phyloP scores from a whole-genome alignment of 2,329 filamentous ascomycete species.

The Scorias spongiosa region DNA sequence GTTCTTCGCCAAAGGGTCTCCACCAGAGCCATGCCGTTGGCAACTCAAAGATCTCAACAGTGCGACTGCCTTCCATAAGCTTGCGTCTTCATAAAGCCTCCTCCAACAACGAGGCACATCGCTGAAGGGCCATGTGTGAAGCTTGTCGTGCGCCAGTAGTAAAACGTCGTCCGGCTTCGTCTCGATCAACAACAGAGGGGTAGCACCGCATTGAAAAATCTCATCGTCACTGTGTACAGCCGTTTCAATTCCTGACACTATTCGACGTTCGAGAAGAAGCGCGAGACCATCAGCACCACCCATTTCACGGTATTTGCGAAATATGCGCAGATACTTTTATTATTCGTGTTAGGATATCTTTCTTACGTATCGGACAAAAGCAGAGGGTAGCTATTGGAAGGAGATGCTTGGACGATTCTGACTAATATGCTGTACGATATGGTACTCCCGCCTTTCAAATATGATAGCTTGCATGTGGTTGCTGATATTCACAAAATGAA shows the following conservation, averaged over 20 bases:
- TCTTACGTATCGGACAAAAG: background rate
- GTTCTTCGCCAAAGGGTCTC: background rate
- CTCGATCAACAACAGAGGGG: slow-evolving; percentile 23
- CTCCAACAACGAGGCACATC: slow-evolving; percentile 55
- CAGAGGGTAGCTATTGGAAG: no score
- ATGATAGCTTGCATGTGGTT: no score
- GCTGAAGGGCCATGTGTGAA: slow-evolving; percentile 55
- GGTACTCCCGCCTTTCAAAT: no score
- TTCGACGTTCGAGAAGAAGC: background rate
- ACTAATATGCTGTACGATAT: no score
- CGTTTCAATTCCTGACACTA: background rate
- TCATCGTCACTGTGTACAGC: slow-evolving; percentile 6
- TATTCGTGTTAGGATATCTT: background rate
- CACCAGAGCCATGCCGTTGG: background rate
- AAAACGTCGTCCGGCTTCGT: slow-evolving; percentile 36
- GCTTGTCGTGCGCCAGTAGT: slow-evolving; percentile 45
- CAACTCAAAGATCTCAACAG: slow-evolving; percentile 9
- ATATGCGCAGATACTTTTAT: background rate
- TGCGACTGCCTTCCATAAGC: slow-evolving; percentile 44
- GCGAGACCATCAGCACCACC: no score
- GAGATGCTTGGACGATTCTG: no score
- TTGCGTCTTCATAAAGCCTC: slow-evolving; percentile 54
- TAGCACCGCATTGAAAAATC: slow-evolving; percentile 27
- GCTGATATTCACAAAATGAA: no score
- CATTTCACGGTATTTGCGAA: background rate